Percentiles rank a stretch among this genome's conserved stretches.
Conservation (phyloP, 176 grass and related monocot genomes). For the Oryza coarctata region DNA sequence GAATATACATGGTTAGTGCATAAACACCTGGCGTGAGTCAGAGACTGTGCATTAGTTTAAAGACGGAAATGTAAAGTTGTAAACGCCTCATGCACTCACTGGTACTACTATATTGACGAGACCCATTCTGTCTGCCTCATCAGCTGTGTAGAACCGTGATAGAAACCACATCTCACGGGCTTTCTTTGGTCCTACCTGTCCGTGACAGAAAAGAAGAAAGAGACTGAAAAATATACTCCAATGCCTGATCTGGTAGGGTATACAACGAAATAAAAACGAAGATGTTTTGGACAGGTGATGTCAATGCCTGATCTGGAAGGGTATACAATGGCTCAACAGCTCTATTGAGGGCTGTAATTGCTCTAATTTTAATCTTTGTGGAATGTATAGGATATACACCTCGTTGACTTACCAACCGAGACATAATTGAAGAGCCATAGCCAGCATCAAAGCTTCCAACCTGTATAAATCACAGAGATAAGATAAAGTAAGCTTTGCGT, state of each 20-base stretch:
- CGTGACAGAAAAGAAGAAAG: not conserved
- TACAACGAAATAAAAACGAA: not conserved
- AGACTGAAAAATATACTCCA: not conserved
- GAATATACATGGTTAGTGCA: not conserved
- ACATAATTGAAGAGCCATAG: conserved; percentile 95
- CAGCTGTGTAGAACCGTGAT: conserved; percentile 71
- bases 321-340: not conserved
- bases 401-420: conserved; percentile 68
- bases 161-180: conserved; percentile 92
- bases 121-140: conserved; percentile 90
- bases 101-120: conserved; percentile 88
- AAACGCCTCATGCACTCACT: conserved; percentile 44
- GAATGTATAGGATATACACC: not conserved
- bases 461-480: conserved; percentile 30
- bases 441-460: conserved; percentile 98
- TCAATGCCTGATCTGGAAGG: not conserved
- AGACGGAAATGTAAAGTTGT: too few relatives aligned
- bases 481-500: not conserved
- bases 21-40: not conserved
- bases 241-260: not conserved
- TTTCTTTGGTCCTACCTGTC: conserved; percentile 84
- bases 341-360: not conserved
- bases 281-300: not conserved
- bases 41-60: not conserved
- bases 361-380: not conserved